Evolutionary conservation across 1,284 basidiomycete species (phyloP).

Genomic region (Microbotryum lychnidis-dioicae): DNA sequence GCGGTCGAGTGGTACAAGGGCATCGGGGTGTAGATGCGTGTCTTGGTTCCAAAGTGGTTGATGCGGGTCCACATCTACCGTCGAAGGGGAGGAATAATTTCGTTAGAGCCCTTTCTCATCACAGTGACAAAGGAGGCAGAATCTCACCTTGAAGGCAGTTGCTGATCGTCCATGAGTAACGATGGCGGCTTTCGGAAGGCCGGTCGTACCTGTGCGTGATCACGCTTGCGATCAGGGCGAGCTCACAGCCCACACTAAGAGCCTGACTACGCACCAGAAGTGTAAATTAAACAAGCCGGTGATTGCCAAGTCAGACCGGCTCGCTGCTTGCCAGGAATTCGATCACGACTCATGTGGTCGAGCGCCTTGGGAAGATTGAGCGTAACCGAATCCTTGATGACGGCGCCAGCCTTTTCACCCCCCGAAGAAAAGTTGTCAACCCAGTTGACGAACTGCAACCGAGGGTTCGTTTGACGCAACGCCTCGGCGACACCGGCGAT

Average conservation of each 20-base stretch:
- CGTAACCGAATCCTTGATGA: slow-evolving; percentile 2
- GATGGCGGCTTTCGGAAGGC: slow-evolving; percentile 40
- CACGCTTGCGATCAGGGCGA: not conserved
- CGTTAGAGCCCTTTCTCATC: not conserved
- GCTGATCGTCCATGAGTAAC: slow-evolving; percentile 39
- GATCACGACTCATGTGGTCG: not conserved
- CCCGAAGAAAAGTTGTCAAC: slow-evolving; percentile 33
- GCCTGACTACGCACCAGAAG: not conserved
- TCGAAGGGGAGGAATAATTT: too few species aligned
- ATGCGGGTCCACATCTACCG: slow-evolving; percentile 14
- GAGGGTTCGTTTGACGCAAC: slow-evolving; percentile 19
- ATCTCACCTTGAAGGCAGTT: slow-evolving; percentile 32
- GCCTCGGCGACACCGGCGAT: slow-evolving; percentile 32
- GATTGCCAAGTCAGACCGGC: slow-evolving; percentile 25
- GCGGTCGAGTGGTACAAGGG: slow-evolving; percentile 34
- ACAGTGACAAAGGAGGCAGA: not conserved
- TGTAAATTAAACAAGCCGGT: slow-evolving; percentile 27
- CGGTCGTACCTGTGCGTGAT: slow-evolving; percentile 12
- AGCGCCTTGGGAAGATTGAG: not conserved
- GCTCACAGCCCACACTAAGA: not conserved
- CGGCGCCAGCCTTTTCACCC: not conserved
- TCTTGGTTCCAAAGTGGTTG: slow-evolving; percentile 16
- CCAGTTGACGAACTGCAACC: slow-evolving; percentile 33
- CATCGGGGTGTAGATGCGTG: slow-evolving; percentile 41
- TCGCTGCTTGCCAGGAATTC: slow-evolving; percentile 17